phyloP scores from a whole-genome alignment of 352 stramenopile species.

The Ophiocytium majus region DNA sequence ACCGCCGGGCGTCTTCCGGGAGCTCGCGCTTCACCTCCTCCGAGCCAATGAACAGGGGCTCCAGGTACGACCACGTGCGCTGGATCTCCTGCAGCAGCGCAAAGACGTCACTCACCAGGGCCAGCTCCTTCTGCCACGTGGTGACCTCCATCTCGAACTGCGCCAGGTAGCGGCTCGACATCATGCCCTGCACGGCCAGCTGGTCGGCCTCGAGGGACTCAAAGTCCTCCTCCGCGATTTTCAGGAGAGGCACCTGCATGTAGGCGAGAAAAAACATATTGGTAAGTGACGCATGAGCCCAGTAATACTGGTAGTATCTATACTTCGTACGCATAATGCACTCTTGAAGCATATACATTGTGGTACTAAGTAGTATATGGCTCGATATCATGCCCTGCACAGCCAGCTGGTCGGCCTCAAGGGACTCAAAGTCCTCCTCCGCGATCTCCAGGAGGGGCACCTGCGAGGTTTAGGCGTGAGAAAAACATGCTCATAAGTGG shows the following conservation, averaged over 20 bases:
- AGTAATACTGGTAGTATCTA: too few relatives aligned
- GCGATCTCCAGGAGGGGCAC: constrained; percentile 63
- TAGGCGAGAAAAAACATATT: neutral
- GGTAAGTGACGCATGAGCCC: too few relatives aligned
- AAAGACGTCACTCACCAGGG: constrained; percentile 79
- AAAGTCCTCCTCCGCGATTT: constrained; percentile 86
- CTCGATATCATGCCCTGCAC: constrained; percentile 92
- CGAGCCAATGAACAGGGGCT: constrained; percentile 89
- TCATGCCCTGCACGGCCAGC: constrained; percentile 92
- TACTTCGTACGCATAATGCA: too few relatives aligned
- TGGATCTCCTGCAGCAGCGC: constrained; percentile 89
- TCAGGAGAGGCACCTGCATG: constrained; percentile 59
- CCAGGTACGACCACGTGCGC: constrained; percentile 89
- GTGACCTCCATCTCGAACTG: constrained; percentile 88
- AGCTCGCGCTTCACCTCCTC: constrained; percentile 94
- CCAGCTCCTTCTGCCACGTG: constrained; percentile 66
- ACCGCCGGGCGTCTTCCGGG: constrained; percentile 84
- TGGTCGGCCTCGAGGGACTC: constrained; percentile 93
- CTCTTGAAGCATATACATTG: too few relatives aligned
- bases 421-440: constrained; percentile 91
- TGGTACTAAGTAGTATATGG: too few relatives aligned
- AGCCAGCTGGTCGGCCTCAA: constrained; percentile 93
- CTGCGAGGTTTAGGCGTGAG: constrained; percentile 24
- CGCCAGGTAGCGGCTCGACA: constrained; percentile 85
- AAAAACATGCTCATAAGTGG: too few relatives aligned